phyloP scores from a whole-genome alignment of 306 rosid genomes.

The Trifolium pratense region DNA sequence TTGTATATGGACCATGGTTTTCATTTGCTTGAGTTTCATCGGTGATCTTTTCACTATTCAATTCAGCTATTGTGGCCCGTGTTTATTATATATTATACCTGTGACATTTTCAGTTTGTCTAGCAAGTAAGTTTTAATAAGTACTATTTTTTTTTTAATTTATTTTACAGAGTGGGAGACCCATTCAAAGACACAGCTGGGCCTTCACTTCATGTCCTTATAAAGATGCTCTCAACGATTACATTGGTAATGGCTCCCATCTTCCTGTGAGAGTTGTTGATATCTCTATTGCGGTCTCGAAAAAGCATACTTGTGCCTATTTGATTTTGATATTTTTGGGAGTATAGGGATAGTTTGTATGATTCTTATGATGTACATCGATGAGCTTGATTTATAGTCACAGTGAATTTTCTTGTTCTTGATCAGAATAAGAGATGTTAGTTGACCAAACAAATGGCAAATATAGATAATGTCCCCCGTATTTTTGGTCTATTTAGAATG shows the following conservation, averaged over 20 bases:
- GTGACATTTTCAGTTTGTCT: conserved; percentile 7
- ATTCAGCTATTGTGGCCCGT: not conserved
- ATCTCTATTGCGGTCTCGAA: conserved; percentile 44
- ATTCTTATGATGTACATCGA: conserved; percentile 55
- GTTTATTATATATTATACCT: not conserved
- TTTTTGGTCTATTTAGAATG: conserved; percentile 4
- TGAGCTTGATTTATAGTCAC: conserved; percentile 53
- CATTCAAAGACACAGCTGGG: conserved; percentile 99
- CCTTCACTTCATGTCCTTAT: conserved; percentile 97
- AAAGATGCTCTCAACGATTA: conserved; percentile 95
- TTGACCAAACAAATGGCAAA: conserved; percentile 45
- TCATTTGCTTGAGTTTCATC: conserved; percentile 2
- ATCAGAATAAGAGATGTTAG: conserved; percentile 45
- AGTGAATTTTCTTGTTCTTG: conserved; percentile 41
- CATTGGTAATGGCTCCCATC: conserved; percentile 96
- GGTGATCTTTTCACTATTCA: conserved; percentile 1
- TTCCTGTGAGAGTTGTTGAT: conserved; percentile 76
- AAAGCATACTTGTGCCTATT: conserved; percentile 45
- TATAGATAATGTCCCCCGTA: conserved; percentile 12
- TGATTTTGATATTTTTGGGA: conserved; percentile 59
- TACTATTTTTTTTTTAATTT: conserved; percentile 2
- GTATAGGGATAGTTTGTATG: conserved; percentile 56
- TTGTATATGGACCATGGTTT: conserved; percentile 24
- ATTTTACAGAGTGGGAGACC: conserved; percentile 90
- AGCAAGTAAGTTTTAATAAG: conserved; percentile 11